Conservation (phyloP, 1,139 yeast genomes). For the Debaryomycetaceae sp. region DNA sequence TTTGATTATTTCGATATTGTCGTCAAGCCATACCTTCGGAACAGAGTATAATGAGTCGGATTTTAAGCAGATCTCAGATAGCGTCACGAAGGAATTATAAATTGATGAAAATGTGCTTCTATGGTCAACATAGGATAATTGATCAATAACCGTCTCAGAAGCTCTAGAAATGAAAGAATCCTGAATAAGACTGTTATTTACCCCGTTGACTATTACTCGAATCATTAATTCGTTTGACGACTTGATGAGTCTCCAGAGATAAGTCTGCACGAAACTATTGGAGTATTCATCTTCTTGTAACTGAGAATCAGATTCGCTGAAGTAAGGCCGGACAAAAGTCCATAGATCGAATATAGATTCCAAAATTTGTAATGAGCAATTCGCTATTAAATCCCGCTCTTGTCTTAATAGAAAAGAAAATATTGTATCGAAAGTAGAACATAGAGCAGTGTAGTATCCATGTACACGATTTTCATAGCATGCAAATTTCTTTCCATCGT, state of each 20-base stretch:
- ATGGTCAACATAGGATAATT: conserved; percentile 73
- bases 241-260: conserved; percentile 82
- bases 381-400: conserved; percentile 1
- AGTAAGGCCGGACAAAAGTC: conserved; percentile 50
- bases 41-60: conserved; percentile 24
- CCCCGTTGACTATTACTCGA: not conserved
- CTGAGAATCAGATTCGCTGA: conserved; percentile 51
- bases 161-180: conserved; percentile 13
- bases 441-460: conserved; percentile 60
- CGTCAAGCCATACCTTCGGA: conserved; percentile 54
- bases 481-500: not conserved
- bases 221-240: conserved; percentile 59
- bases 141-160: conserved; percentile 51
- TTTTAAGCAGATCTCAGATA: conserved; percentile 51
- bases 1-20: conserved; percentile 51
- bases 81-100: conserved; percentile 69
- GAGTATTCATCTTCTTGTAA: conserved; percentile 33
- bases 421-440: conserved; percentile 39
- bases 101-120: conserved; percentile 90
- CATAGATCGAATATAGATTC: conserved; percentile 39
- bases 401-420: not conserved
- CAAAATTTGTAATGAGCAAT: conserved; percentile 5
- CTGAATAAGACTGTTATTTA: not conserved
- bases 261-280: conserved; percentile 48
- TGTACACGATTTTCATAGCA: conserved; percentile 52